Conservation (phyloP, 164 flowering plant genomes). For the Vitis riparia region DNA sequence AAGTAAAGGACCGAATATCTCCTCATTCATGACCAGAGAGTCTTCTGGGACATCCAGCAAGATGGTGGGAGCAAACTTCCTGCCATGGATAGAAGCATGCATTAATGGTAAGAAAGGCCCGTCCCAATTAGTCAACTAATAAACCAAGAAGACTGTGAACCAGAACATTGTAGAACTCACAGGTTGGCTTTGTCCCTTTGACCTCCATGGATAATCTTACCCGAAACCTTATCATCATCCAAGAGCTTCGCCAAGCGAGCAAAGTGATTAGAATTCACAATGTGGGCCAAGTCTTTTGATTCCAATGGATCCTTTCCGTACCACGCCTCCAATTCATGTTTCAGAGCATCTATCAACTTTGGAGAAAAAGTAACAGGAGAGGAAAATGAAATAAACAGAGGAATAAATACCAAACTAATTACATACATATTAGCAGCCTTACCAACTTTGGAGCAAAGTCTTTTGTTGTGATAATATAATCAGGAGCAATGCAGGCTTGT, state of each 20-base stretch:
- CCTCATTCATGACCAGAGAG: conserved; percentile 85
- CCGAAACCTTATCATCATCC: conserved; percentile 78
- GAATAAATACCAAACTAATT: not conserved
- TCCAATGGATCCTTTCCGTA: conserved; percentile 72
- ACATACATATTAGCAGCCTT: conserved; percentile 9
- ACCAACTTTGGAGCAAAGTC: conserved; percentile 73
- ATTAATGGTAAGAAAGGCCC: not conserved
- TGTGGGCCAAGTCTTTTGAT: conserved; percentile 76
- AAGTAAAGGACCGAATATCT: conserved; percentile 94
- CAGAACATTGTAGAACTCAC: conserved; percentile 44
- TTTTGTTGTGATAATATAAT: conserved; percentile 60
- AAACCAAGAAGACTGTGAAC: not conserved
- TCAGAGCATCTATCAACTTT: conserved; percentile 73
- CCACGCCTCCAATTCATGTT: conserved; percentile 53
- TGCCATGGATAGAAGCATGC: conserved; percentile 24
- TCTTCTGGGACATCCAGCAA: conserved; percentile 82
- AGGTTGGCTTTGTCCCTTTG: conserved; percentile 50
- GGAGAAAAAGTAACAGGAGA: conserved; percentile 11
- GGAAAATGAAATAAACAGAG: not conserved
- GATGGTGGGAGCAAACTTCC: conserved; percentile 84
- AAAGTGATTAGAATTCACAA: conserved; percentile 74
- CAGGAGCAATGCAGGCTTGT: conserved; percentile 68
- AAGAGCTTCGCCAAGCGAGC: conserved; percentile 62
- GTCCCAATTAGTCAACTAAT: not conserved
- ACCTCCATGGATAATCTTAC: conserved; percentile 77